phyloP scores from a whole-genome alignment of 2,329 filamentous ascomycete genomes.

The Samsoniella hepiali region DNA sequence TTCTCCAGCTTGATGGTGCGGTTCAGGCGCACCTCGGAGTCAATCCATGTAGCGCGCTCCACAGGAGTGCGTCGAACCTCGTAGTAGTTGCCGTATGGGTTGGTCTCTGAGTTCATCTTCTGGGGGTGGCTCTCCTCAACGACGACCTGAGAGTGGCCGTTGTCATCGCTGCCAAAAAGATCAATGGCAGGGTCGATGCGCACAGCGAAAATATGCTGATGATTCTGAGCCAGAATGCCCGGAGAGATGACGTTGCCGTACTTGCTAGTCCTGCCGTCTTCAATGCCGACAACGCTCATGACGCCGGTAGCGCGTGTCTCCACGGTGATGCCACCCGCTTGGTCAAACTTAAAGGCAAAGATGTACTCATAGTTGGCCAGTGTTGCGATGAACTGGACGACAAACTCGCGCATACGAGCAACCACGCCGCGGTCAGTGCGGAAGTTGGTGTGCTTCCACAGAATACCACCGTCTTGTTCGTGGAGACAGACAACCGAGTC shows the following conservation, averaged over 20 bases:
- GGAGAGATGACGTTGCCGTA: slow-evolving; percentile 63
- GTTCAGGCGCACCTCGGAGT: slow-evolving; percentile 53
- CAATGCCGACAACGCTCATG: slow-evolving; percentile 58
- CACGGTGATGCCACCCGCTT: slow-evolving; percentile 57
- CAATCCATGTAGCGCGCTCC: slow-evolving; percentile 44
- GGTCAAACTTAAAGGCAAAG: slow-evolving; percentile 54
- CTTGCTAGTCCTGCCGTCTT: slow-evolving; percentile 46
- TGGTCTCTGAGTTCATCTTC: slow-evolving; percentile 47
- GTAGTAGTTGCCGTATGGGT: slow-evolving; percentile 62
- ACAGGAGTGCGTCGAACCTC: slow-evolving; percentile 48
- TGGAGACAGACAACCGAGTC: slow-evolving; percentile 65
- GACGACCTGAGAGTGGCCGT: slow-evolving; percentile 47
- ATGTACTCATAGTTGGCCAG: slow-evolving; percentile 68
- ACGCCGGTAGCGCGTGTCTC: slow-evolving; percentile 66
- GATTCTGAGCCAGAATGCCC: slow-evolving; percentile 64
- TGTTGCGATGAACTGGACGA: slow-evolving; percentile 67
- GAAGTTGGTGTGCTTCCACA: slow-evolving; percentile 70
- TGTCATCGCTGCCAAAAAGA: slow-evolving; percentile 35
- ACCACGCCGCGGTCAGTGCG: slow-evolving; percentile 61
- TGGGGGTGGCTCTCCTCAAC: slow-evolving; percentile 37
- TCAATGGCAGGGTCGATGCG: slow-evolving; percentile 65
- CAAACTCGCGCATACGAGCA: slow-evolving; percentile 57
- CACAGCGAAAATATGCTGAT: slow-evolving; percentile 66
- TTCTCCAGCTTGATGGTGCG: slow-evolving; percentile 50
- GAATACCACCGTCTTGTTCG: slow-evolving; percentile 67